Percentiles rank a stretch among this genome's conserved stretches.
phyloP scores from a whole-genome alignment of 345 rosid species.

The Brassica nigra region DNA sequence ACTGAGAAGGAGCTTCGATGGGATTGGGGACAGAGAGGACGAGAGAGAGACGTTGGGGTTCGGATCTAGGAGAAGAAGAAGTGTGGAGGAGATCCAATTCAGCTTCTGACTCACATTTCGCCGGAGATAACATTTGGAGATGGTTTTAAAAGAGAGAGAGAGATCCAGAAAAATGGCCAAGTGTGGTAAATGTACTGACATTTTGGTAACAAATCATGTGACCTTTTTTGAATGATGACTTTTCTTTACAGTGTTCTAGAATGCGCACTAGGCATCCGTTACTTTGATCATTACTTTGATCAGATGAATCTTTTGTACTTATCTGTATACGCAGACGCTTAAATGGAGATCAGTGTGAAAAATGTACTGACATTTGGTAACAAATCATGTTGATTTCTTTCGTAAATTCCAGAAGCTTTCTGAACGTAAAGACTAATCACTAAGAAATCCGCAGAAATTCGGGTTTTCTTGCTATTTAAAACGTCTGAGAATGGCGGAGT shows the following conservation, averaged over 20 bases:
- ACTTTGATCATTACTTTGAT: too few species aligned
- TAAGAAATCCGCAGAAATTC: too few species aligned
- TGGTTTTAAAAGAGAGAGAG: neutral
- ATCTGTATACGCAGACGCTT: too few species aligned
- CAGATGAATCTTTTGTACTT: too few species aligned
- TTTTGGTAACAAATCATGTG: neutral
- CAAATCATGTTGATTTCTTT: neutral
- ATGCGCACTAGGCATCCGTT: too few species aligned
- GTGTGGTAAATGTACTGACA: neutral
- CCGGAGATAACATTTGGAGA: constrained; percentile 33
- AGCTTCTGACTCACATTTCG: constrained; percentile 20
- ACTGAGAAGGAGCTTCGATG: constrained; percentile 5
- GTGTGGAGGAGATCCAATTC: neutral
- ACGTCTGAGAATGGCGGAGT: too few species aligned
- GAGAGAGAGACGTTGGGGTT: constrained; percentile 20
- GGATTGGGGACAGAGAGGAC: constrained; percentile 17
- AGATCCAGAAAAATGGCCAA: constrained; percentile 10
- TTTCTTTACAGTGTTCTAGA: too few species aligned
- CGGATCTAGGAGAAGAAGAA: constrained; percentile 21
- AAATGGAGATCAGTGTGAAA: neutral
- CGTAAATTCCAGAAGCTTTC: too few species aligned
- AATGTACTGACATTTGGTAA: neutral
- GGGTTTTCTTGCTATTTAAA: too few species aligned
- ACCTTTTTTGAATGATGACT: too few species aligned
- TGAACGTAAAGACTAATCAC: too few species aligned